A percentile compares a stretch with the other conserved stretches of the same genome.
Conservation (phyloP, 495 filamentous ascomycete species). For the Polyplosphaeria fusca region DNA sequence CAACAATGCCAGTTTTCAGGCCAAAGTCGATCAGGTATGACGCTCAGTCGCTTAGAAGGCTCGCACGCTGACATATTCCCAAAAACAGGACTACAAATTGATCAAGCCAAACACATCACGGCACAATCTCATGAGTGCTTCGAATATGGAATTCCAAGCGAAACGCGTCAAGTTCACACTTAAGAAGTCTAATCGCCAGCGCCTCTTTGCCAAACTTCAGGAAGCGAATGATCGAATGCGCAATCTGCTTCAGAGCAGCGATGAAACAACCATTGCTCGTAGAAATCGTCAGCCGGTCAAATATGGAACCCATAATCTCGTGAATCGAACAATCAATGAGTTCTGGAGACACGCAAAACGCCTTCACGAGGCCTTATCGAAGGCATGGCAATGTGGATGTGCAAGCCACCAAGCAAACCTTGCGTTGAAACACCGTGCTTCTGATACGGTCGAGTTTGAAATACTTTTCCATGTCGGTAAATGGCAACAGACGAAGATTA, state of each 20-base stretch:
- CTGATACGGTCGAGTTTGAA: slow-evolving; percentile 30
- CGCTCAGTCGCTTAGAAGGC: too few relatives aligned
- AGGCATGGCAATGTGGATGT: slow-evolving; percentile 15
- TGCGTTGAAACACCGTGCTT: slow-evolving; percentile 19
- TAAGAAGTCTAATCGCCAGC: slow-evolving; percentile 32
- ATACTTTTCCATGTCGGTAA: slow-evolving; percentile 29
- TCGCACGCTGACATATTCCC: background rate
- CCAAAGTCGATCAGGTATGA: slow-evolving; percentile 3
- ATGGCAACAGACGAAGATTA: slow-evolving; percentile 35
- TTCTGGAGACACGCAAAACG: slow-evolving; percentile 36
- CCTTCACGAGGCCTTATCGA: slow-evolving; percentile 13
- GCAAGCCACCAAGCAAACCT: slow-evolving; percentile 7
- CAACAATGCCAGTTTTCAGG: slow-evolving; percentile 38
- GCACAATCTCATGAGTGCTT: slow-evolving; percentile 10
- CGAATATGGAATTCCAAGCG: slow-evolving; percentile 32
- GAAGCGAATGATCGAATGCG: slow-evolving; percentile 18
- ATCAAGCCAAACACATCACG: background rate
- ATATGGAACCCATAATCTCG: too few relatives aligned
- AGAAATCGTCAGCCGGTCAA: too few relatives aligned
- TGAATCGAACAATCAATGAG: slow-evolving; percentile 19
- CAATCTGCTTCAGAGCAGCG: slow-evolving; percentile 21
- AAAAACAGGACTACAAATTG: background rate
- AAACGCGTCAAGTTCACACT: slow-evolving; percentile 40
- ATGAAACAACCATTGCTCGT: slow-evolving; percentile 6
- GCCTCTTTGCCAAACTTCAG: slow-evolving; percentile 31